Base-by-base conservation (phyloP, 225 moss, liverwort and hornwort genomes). In the Marchantia paleacea region DNA sequence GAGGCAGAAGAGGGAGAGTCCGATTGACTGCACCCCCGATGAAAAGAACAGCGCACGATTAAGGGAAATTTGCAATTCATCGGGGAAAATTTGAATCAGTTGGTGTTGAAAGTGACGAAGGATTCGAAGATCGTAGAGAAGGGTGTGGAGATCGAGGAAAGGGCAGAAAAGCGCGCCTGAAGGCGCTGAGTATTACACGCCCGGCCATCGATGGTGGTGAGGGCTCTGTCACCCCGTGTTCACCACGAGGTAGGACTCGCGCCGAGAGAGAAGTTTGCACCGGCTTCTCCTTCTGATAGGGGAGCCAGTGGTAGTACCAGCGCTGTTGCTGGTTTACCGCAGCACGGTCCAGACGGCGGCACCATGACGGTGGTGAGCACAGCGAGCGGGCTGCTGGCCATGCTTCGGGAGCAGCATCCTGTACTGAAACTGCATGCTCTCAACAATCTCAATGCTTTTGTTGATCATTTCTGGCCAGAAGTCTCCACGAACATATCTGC, bases 391-490 rank as follows among this genome's bases (percentile, higher is more conserved):
- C 87, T 99, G 88, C 89, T 99, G 86, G 95, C 97, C 57, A 95
- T 95, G 97, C 90, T 99, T 84, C 88, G 87, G 78, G 97, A 97
- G 92, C 88, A 95, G 47, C 95, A 97, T 62, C 92, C 95, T 22
- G 84, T 89, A 52, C 87, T 97, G 79, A 97, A 97, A 88, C 85
- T 92, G 81, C 95, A 95, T 81, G 97, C 97, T 12, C 83, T 97
- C 5, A 93, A 93, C 88, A 95, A 97, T 77, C 69, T 95, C 20
- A 92, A 97, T 74, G 85, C 90, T 49, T 84, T 97, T 49, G 97
- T 97, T 68, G 95, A 95, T 81, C 83, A 92, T 52, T 97, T 97
- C 81, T 97, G 97, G 97, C 95, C 95, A 0, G 95, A 99, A 85
- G 92, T 99, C 71, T 99, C 97, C 25, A 91, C 97, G 28, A 93